Conservation (phyloP, 2,329 filamentous ascomycete species). For the Phialophora expanda region DNA sequence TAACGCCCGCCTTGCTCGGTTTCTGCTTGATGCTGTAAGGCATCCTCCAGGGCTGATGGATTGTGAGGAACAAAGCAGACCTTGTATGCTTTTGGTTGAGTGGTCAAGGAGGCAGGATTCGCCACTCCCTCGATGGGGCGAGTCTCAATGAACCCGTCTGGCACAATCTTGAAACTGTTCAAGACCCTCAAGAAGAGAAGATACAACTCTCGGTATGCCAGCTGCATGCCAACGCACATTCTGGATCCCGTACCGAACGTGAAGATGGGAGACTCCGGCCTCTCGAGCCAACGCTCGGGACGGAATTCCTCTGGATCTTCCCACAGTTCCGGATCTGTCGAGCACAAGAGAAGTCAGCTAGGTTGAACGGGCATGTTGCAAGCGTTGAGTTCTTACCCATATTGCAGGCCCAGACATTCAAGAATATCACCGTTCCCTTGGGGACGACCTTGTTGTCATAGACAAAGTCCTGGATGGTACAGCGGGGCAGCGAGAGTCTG, state of each 20-base stretch:
- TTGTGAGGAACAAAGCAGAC: conserved; percentile 56
- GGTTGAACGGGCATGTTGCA: background rate
- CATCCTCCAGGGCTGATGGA: conserved; percentile 55
- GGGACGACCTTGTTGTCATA: conserved; percentile 65
- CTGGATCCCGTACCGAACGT: conserved; percentile 69
- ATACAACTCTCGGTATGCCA: conserved; percentile 69
- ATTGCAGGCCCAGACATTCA: conserved; percentile 71
- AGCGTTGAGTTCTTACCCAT: conserved; percentile 50
- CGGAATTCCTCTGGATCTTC: conserved; percentile 63
- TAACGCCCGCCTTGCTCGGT: background rate
- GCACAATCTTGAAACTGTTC: conserved; percentile 65
- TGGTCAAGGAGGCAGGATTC: conserved; percentile 66
- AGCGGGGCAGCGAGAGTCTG: conserved; percentile 64
- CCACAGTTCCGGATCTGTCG: conserved; percentile 59
- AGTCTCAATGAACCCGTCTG: conserved; percentile 46
- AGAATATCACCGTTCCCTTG: conserved; percentile 66
- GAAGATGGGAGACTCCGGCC: conserved; percentile 67
- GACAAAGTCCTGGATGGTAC: conserved; percentile 63
- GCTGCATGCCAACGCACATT: conserved; percentile 67
- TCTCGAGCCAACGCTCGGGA: conserved; percentile 66
- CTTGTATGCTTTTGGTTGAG: conserved; percentile 63
- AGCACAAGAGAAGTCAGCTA: background rate
- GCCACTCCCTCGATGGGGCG: conserved; percentile 64
- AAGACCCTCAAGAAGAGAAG: conserved; percentile 67
- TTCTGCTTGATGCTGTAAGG: conserved; percentile 42